Base-by-base conservation (phyloP, 352 stramenopile genomes). In the Phytophthora syringae region DNA sequence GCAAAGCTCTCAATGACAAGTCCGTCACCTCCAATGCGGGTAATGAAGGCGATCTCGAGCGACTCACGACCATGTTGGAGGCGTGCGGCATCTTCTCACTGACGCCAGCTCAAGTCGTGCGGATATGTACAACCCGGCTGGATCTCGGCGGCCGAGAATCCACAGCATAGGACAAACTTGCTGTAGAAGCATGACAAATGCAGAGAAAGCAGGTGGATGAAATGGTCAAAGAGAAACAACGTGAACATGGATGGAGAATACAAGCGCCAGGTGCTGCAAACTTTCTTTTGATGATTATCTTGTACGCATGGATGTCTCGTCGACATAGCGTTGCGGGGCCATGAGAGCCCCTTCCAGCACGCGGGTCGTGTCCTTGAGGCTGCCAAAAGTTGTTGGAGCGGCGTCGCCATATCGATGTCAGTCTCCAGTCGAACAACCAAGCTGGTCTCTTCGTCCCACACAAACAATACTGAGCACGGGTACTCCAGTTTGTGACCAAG, bases 41-140 rank as follows among this genome's bases (percentile, higher is more conserved):
- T 40, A 25, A 9, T 34, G 58, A 53, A 10, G 54, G 44, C 39
- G 49, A 27, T 9, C 70, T 86, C 37, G 82, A 89, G 56, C 84
- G 91, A 57, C 60, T 91, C 63, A 84, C 77, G 42, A 91, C 79
- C 16, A 90, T 93, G 45, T 73, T 93, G 7, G 84, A 93, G 43
- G 80, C 81, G 7, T 88, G 84, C 40, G 70, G 70, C 27, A 76
- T 91, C 34, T 72, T 78, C 40, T 73, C 70, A 22, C 62, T 93
- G 22, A 76, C 68, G 0, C 80, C 79, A 5, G 56, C 71, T 9
- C 68, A 89, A 72, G 79, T 91, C 24, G 39, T 71, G 27, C 43
- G 43, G 52, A 79, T 79, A 64, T 75, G 70, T 57, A 58, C 66
- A 22, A 64, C 45, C 12, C 61, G 66, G 20, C 21, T 76, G 16